These are phyloP conservation scores for Haplosporangium sp. DNA, from an alignment of 371 early-diverging fungal genomes.

Conservation along the genomic window DNA sequence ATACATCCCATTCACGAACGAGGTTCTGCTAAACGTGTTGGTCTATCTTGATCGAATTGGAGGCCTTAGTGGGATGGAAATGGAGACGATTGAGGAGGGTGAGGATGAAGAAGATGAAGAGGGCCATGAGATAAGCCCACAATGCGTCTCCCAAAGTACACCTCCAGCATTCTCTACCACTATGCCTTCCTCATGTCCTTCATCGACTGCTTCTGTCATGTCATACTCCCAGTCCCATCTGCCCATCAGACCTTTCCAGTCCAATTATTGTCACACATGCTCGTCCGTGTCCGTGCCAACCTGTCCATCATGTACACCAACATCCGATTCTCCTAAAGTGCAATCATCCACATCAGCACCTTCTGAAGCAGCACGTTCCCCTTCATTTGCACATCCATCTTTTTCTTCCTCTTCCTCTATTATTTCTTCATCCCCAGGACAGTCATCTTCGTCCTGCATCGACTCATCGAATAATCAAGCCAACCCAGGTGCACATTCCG, in stretches of 20 bases:
- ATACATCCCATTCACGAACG: slow-evolving; percentile 83
- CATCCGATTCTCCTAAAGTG: no score
- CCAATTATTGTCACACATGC: background rate
- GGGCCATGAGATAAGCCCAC: background rate
- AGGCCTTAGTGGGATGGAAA: slow-evolving; percentile 56
- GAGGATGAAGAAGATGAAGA: background rate
- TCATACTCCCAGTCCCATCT: background rate
- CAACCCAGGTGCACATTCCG: slow-evolving; percentile 1
- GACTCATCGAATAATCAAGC: slow-evolving; percentile 3
- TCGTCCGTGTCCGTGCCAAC: background rate
- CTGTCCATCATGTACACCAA: no score
- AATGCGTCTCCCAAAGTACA: background rate
- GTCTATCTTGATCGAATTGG: slow-evolving; percentile 89
- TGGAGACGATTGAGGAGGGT: slow-evolving; percentile 5
- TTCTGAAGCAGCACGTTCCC: no score
- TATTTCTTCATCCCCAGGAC: background rate
- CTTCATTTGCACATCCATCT: no score
- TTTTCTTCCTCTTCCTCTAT: no score
- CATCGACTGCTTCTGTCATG: background rate
- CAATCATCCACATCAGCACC: no score
- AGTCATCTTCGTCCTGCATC: background rate
- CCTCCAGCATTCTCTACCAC: background rate
- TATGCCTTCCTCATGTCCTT: background rate
- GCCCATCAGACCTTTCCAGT: no score
- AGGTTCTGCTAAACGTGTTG: slow-evolving; percentile 77